Conservation (phyloP, 106 monocot genomes). For the Chionographis japonica region DNA sequence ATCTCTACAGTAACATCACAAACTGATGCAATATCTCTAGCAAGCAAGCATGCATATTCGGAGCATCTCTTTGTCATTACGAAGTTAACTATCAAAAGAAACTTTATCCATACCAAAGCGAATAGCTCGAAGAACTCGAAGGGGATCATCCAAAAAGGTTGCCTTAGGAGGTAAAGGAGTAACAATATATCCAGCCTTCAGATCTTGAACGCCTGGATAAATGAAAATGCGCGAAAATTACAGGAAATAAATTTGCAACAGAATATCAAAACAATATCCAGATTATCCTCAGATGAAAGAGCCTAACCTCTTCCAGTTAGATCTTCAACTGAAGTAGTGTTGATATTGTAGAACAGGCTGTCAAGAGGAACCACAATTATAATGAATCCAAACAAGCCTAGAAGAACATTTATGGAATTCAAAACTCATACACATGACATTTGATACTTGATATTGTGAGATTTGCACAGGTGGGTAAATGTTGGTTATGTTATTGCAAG, state of each 20-base stretch:
- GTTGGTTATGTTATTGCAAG: no score
- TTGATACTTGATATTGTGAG: background rate
- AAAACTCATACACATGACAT: background rate
- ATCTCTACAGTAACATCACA: no score
- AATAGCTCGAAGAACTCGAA: conserved; percentile 94
- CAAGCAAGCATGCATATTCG: background rate
- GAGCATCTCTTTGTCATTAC: background rate
- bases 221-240: conserved; percentile 2
- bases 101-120: conserved; percentile 66
- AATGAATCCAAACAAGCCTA: background rate
- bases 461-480: no score
- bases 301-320: conserved; percentile 76
- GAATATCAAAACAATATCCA: background rate
- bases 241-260: background rate
- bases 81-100: background rate
- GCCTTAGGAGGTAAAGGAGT: conserved; percentile 88
- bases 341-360: conserved; percentile 94
- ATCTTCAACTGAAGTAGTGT: conserved; percentile 82
- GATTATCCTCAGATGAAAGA: background rate
- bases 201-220: conserved; percentile 68
- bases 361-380: background rate
- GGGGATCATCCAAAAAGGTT: conserved; percentile 97
- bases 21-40: background rate
- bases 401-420: no score
- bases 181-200: conserved; percentile 70